Percentiles rank a stretch among this genome's conserved stretches.
These are phyloP conservation scores for Acanthamoeba quina DNA, from an alignment of 208 protist species.

Conservation along the genomic window DNA sequence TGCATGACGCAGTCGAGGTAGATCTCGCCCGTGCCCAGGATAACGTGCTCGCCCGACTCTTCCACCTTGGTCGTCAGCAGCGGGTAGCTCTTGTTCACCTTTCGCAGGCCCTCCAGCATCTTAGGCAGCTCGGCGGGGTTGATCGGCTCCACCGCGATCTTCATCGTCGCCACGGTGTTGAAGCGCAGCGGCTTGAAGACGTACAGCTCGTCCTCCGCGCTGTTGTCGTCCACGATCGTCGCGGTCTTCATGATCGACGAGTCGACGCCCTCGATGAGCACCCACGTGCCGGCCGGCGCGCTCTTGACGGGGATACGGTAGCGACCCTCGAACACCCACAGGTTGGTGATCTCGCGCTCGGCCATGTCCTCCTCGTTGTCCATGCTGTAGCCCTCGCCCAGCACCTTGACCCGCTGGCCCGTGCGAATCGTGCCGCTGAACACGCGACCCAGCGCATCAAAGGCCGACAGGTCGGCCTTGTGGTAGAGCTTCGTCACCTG, in stretches of 20 bases:
- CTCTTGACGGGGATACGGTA: constrained; percentile 89
- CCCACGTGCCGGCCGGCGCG: constrained; percentile 90
- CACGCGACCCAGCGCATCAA: constrained; percentile 92
- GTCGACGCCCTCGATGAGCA: constrained; percentile 94
- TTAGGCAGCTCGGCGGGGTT: constrained; percentile 95
- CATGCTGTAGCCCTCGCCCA: constrained; percentile 93
- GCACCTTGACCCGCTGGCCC: constrained; percentile 88
- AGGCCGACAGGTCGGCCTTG: constrained; percentile 78
- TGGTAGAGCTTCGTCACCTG: constrained; percentile 92
- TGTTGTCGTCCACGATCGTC: constrained; percentile 82
- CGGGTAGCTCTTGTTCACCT: constrained; percentile 92
- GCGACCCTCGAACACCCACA: constrained; percentile 85
- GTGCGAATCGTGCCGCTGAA: constrained; percentile 89
- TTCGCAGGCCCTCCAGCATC: constrained; percentile 96
- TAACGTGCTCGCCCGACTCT: constrained; percentile 98
- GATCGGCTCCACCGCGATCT: constrained; percentile 97
- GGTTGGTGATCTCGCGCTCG: constrained; percentile 69
- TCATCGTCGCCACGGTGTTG: constrained; percentile 91
- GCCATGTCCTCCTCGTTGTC: constrained; percentile 91
- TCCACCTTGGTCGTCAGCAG: constrained; percentile 91
- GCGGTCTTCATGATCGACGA: constrained; percentile 92
- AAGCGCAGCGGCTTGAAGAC: constrained; percentile 92
- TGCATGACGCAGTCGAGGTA: constrained; percentile 98
- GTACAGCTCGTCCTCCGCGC: constrained; percentile 56
- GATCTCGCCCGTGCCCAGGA: constrained; percentile 98